A percentile compares a stretch with the other conserved stretches of the same genome.
Conservation (phyloP, 371 early-diverging fungal genomes). For the Batrachochytrium dendrobatidis region DNA sequence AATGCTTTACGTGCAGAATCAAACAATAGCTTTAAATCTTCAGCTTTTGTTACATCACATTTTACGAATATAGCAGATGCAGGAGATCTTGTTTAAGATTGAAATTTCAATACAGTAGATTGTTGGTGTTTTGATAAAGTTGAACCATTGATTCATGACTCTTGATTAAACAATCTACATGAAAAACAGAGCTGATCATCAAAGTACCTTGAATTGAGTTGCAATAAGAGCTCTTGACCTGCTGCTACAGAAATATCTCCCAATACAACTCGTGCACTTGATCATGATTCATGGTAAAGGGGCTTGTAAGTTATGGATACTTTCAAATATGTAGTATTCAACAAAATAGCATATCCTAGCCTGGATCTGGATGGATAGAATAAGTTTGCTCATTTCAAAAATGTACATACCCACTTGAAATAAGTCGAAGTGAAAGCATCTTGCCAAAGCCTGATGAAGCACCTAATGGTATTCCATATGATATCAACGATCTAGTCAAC, state of each 20-base stretch:
- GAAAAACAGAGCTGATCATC: background rate
- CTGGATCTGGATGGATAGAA: slow-evolving; percentile 5
- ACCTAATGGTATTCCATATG: background rate
- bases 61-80: slow-evolving; percentile 25
- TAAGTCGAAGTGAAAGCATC: slow-evolving; percentile 39
- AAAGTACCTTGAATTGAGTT: slow-evolving; percentile 37
- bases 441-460: slow-evolving; percentile 51
- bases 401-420: slow-evolving; percentile 22
- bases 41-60: slow-evolving; percentile 54
- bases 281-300: background rate
- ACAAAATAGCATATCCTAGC: background rate
- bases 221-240: slow-evolving; percentile 26
- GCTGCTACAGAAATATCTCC: slow-evolving; percentile 51
- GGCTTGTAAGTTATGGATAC: background rate
- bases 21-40: slow-evolving; percentile 43
- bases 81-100: background rate
- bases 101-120: background rate
- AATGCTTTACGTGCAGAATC: slow-evolving; percentile 42
- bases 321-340: background rate
- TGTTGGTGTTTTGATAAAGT: background rate
- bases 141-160: background rate
- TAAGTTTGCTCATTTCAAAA: background rate
- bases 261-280: slow-evolving; percentile 52
- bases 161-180: background rate
- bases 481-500: slow-evolving; percentile 1